Evolutionary conservation across 768 basidiomycete species (phyloP).

Genomic region (Boletus edulis): DNA sequence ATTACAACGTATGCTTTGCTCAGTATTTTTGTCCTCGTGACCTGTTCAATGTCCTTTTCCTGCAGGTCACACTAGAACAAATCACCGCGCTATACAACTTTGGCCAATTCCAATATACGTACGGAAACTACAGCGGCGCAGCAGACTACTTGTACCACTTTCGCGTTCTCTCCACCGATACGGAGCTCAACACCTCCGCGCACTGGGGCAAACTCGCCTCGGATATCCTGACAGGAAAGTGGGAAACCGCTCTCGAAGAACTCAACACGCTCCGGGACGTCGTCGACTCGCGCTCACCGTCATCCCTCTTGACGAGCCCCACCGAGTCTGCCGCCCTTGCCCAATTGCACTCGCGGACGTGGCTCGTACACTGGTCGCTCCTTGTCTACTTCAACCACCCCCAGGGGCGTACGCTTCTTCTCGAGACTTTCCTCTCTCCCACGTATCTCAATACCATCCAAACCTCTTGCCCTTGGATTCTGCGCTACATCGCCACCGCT

Average conservation of each 20-base stretch:
- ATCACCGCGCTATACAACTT: slow-evolving; percentile 96
- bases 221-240: slow-evolving; percentile 91
- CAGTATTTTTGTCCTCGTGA: neutral
- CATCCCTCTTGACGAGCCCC: slow-evolving; percentile 44
- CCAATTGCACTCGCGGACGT: slow-evolving; percentile 92
- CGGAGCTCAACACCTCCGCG: slow-evolving; percentile 90
- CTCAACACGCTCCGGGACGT: slow-evolving; percentile 92
- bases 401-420: slow-evolving; percentile 84
- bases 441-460: slow-evolving; percentile 99
- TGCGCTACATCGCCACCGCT: slow-evolving; percentile 91
- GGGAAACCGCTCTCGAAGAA: slow-evolving; percentile 94
- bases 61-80: slow-evolving; percentile 89
- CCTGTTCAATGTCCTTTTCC: neutral
- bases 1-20: slow-evolving; percentile 67
- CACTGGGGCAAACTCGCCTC: slow-evolving; percentile 99
- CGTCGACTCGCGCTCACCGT: slow-evolving; percentile 75
- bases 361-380: slow-evolving; percentile 97
- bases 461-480: slow-evolving; percentile 90
- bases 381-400: slow-evolving; percentile 99
- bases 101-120: slow-evolving; percentile 98
- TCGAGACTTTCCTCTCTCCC: slow-evolving; percentile 95
- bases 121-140: slow-evolving; percentile 94
- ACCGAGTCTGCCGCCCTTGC: slow-evolving; percentile 69
- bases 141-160: slow-evolving; percentile 99
- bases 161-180: slow-evolving; percentile 92